Conservation (phyloP, 2,329 filamentous ascomycete species). For the Eurotiales sp. region DNA sequence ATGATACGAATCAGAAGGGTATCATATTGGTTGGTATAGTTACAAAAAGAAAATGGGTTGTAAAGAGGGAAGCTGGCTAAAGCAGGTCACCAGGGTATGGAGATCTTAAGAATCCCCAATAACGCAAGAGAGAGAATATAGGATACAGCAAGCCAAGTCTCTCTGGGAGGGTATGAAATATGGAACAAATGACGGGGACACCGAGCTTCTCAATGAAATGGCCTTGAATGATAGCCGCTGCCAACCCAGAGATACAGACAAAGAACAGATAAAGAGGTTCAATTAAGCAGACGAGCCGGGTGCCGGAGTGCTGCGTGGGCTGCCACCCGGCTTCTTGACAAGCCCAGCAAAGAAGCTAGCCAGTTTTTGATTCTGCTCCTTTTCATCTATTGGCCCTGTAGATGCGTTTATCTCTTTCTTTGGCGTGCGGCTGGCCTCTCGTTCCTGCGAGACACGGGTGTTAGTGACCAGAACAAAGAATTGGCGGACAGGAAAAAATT, state of each 20-base stretch:
- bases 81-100: neutral
- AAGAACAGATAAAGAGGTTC: neutral
- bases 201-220: neutral
- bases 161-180: neutral
- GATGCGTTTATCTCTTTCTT: constrained; percentile 31
- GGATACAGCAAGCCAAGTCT: neutral
- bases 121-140: neutral
- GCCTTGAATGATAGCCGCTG: neutral
- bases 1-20: constrained; percentile 16
- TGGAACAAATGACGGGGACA: neutral
- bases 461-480: neutral
- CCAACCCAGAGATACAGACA: constrained; percentile 2
- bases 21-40: constrained; percentile 17
- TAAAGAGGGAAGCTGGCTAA: constrained; percentile 1
- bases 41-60: constrained; percentile 12
- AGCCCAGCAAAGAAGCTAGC: constrained; percentile 59
- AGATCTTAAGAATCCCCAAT: neutral
- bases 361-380: constrained; percentile 57
- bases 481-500: neutral
- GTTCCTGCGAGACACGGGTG: constrained; percentile 30
- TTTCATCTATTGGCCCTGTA: constrained; percentile 37
- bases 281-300: constrained; percentile 7
- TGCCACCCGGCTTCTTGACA: constrained; percentile 49
- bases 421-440: constrained; percentile 39
- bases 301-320: constrained; percentile 36